phyloP scores from a whole-genome alignment of 1,139 yeast genomes.

The Suhomyces bolitotheri region DNA sequence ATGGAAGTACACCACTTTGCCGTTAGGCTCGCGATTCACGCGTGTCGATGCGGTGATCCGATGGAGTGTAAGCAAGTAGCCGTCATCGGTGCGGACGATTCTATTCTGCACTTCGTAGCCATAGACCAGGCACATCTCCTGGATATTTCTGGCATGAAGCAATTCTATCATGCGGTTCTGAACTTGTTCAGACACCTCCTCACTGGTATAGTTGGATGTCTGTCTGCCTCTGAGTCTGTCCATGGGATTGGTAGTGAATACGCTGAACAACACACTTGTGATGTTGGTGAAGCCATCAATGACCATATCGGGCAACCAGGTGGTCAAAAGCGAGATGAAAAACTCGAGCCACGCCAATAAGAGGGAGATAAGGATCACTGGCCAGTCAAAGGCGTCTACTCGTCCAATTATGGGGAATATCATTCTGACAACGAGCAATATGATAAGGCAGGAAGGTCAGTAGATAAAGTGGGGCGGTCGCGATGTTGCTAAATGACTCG shows the following conservation, averaged over 20 bases:
- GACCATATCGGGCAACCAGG: constrained; percentile 33
- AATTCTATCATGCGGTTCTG: constrained; percentile 35
- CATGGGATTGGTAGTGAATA: constrained; percentile 31
- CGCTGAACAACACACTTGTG: constrained; percentile 29
- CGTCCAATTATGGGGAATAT: constrained; percentile 43
- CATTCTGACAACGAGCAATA: constrained; percentile 25
- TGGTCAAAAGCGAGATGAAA: constrained; percentile 34
- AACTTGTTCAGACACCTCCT: constrained; percentile 20
- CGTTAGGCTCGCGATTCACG: constrained; percentile 20
- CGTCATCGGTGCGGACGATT: constrained; percentile 41
- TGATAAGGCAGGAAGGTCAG: not conserved
- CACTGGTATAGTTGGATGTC: constrained; percentile 12
- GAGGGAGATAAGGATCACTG: constrained; percentile 36
- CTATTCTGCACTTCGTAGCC: constrained; percentile 44
- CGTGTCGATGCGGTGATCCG: constrained; percentile 20
- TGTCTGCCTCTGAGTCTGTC: constrained; percentile 14
- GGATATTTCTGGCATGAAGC: constrained; percentile 34
- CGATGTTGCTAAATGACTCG: not conserved
- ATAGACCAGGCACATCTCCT: constrained; percentile 38
- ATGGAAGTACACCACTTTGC: constrained; percentile 71
- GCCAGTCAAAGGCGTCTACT: constrained; percentile 35
- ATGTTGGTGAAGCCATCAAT: constrained; percentile 32
- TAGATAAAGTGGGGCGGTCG: not conserved
- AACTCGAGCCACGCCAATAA: constrained; percentile 45
- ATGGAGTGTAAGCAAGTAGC: constrained; percentile 40